Evolutionary conservation across 225 moss, liverwort and hornwort genomes (phyloP).

Genomic region (Ulota crispa): DNA sequence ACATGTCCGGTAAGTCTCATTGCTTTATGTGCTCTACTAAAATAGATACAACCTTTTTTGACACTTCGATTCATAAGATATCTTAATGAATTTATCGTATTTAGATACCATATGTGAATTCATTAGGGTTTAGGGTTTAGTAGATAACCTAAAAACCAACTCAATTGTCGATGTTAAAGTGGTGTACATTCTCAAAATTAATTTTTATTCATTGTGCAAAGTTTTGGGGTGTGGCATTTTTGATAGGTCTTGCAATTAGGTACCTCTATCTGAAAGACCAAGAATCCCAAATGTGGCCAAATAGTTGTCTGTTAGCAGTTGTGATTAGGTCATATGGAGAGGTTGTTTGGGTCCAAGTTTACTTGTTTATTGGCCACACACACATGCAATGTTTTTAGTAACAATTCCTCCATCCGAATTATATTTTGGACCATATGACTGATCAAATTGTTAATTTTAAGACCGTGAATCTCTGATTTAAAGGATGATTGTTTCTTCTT

Average conservation of each 20-base stretch:
- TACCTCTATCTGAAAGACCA: too few species aligned
- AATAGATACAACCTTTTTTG: neutral
- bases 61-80: neutral
- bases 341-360: neutral
- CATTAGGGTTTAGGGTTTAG: too few species aligned
- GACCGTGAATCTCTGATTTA: neutral
- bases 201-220: too few species aligned
- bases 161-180: too few species aligned
- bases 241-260: too few species aligned
- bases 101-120: too few species aligned
- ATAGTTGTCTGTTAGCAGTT: neutral
- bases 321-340: neutral
- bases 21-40: neutral
- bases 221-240: too few species aligned
- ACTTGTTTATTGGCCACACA: neutral
- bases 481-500: neutral
- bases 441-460: neutral
- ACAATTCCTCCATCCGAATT: neutral
- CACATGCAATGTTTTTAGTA: neutral
- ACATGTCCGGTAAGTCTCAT: constrained; percentile 66
- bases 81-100: too few species aligned
- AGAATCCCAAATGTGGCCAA: too few species aligned
- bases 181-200: too few species aligned
- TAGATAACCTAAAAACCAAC: too few species aligned
- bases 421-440: neutral